Evolutionary conservation across 768 basidiomycete species (phyloP), one percentile per base, ranked within the genome.

Genomic region (Sarcodon sp.): DNA sequence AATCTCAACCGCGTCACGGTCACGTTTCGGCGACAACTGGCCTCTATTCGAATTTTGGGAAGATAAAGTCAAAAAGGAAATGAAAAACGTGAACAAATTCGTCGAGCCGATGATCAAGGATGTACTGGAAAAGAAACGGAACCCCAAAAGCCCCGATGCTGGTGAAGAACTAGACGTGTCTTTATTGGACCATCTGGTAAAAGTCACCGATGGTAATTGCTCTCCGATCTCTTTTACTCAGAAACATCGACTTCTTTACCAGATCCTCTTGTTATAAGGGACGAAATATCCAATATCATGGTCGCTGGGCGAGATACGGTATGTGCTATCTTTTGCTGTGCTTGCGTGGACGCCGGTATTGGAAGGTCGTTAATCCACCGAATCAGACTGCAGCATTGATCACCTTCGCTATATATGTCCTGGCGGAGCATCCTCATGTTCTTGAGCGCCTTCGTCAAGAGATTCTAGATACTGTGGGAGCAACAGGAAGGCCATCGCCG

Each of bases 231-330:
- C 34, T 12, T 18, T 6, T 13, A 9, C 39, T 13, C 39, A 41
- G 54, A 72, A 75, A 47, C 73, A 77, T 59, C 54, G 5, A 13
- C 44, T 35, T 15, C 15, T 11, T 45, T 46, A 21, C 39, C 8
- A 74, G 70, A 75, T 44, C 58, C 60, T 7, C 64, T 64, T 9
- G 58, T 70, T 16, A 57, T 80, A n/a, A 68, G 68, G 49, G 76
- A 77, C 51, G 73, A 73, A 51, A 66, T 66, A 3, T 53, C 77
- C 13, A 79, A 79, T 52, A 72, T 80, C 37, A 60, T 76, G 12
- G 64, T 80, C 16, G 77, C 77, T 21, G 76, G 74, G 6, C 67
- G 76, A 27, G 79, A 81, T 50, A 81, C 78, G 3, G 68, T 61
- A 43, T 18, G 54, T 31, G 18, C 27, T 21, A 35, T 31, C 39